phyloP scores from a whole-genome alignment of 768 basidiomycete species.

The Russula vinacea region DNA sequence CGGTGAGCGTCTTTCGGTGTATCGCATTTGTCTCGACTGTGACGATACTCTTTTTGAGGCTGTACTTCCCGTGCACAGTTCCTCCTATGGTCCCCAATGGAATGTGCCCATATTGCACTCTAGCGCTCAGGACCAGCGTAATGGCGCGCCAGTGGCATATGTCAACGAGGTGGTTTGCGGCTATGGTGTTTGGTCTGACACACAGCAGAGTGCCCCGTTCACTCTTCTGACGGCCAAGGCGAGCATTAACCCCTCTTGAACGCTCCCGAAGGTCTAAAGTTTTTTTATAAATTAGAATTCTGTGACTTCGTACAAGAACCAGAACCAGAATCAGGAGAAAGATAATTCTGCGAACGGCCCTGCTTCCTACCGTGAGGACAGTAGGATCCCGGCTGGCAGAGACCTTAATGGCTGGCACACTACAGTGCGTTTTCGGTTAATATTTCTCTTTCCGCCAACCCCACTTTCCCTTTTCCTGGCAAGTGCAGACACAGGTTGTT shows the following conservation, averaged over 20 bases:
- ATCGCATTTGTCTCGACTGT: no score
- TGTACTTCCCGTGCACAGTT: background rate
- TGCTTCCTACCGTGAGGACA: background rate
- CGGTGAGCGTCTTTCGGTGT: background rate
- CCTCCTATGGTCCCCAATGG: background rate
- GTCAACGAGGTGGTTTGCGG: background rate
- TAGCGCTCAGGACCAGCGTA: background rate
- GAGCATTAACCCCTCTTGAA: background rate
- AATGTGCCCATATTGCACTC: background rate
- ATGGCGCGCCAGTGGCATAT: background rate
- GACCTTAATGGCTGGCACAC: background rate
- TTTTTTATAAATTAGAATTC: background rate
- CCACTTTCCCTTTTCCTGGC: background rate
- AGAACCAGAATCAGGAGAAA: background rate
- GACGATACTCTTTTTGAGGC: background rate
- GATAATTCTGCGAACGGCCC: background rate
- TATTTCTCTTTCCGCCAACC: no score
- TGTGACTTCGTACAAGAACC: background rate
- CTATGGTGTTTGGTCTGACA: background rate
- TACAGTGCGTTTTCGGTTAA: background rate
- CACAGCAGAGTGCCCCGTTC: background rate
- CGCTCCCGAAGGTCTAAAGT: background rate
- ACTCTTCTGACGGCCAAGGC: background rate
- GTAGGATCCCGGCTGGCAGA: background rate
- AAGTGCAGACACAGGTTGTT: no score